Base-by-base conservation (phyloP, 352 stramenopile species). In the Elongisporangium prolatum region DNA sequence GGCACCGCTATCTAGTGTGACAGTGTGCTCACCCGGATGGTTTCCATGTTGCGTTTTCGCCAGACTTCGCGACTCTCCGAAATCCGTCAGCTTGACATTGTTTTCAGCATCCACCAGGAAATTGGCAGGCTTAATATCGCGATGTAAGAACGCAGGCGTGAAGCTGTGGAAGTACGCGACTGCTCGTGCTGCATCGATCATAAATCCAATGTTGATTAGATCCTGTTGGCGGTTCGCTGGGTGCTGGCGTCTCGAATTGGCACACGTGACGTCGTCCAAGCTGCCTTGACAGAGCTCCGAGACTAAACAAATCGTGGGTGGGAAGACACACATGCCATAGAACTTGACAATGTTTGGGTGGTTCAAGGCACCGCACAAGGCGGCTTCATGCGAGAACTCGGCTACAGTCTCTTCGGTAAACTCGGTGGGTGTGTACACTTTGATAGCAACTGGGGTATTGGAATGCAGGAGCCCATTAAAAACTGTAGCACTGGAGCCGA, bases 161-260 rank as follows among this genome's bases (percentile, higher is more conserved):
- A 91, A 91, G 48, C 75, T 88, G 67, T 92, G 80, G 24, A 92
- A 52, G 62, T 90, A 90, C 8, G 83, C 79, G 6, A 89, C 72
- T 0, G 74, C 77, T n/a, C 80, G 68, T n/a, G 75, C 72, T 13
- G 71, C 76, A 28, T 93, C 84, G 2, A 90, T 55, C 75, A 93
- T 89, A 21, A 78, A 86, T 34, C 67, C 71, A 22, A 93, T 21
- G 56, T 88, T 69, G 50, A 86, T 60, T 49, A 88, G 67, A 55
- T 88, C 67, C 22, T 87, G 69, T 62, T 85, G 73, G 0, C 77
- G 74, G 47, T 86, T 80, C 14, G 70, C 64, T 10, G 67, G 59
- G 17, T 75, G 40, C 8, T 71, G 21, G 0, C 72, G 74, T n/a
- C 72, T 60, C 2, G 65, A 58, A 21, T 74, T 74, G 16, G 75